Base-by-base conservation (phyloP, 495 filamentous ascomycete species). In the Hypoxylon lienhwacheense region DNA sequence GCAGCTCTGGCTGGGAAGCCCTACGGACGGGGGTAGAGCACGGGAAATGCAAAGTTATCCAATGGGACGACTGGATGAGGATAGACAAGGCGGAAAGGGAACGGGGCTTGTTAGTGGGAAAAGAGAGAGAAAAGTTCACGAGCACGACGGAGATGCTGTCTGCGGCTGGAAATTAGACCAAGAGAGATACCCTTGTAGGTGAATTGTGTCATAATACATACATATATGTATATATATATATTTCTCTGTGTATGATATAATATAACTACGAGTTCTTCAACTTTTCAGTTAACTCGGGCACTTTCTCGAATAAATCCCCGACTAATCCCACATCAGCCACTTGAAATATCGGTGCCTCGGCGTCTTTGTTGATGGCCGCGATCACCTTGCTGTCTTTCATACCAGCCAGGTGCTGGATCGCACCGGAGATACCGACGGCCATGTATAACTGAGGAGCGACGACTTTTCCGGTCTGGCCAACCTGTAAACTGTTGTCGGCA, bases 331-430 rank as follows among this genome's bases (percentile, higher is more conserved):
- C 90, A 69, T 98, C 93, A 16, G 93, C 95, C 55, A 98, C 82
- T 73, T 98, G 95, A 80, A 98, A 97, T 55, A 98, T 98, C 2
- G 93, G 93, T 44, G 92, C 93, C 73, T 98, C 93, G 1, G 82
- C 76, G 64, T 97, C 93, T 78, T 98, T 98, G 78, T 98, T 97
- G 68, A 98, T 97, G 21, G 89, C 89, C 28, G 91, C 95, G 79
- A 98, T 98, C 53, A 98, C 95, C 79, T 98, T 98, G 77, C 89
- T 95, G 69, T 98, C 93, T 82, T 98, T 98, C 93, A 98, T 98
- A 67, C 93, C 93, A 32, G 95, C 95, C 72, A 98, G 75, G 81
- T 98, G 93, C 74, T 98, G 93, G 57, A 98, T 98, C 16, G 93
- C 93, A 36, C 93, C 93, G 4, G 88, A 93, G 65, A 98, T 97